Evolutionary conservation across 2,329 filamentous ascomycete genomes (phyloP), one percentile per base, ranked within the genome.

Genomic region (Scedosporium aurantiacum): DNA sequence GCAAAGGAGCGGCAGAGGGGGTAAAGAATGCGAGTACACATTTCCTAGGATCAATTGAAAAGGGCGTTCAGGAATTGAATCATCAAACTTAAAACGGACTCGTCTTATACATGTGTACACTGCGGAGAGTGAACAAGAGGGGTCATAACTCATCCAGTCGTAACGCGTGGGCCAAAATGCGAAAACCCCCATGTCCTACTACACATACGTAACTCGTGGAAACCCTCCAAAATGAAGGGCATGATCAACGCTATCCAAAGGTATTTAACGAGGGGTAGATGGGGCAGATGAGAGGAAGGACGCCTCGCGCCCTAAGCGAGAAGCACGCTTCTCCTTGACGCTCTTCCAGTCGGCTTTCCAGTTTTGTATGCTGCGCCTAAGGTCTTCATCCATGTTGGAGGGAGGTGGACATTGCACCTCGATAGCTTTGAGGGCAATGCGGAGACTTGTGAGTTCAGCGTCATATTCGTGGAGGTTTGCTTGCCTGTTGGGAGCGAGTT

Each of bases 301-400:
- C 12, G 52, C 2, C 14, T 47, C 47, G 4, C 58, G 47, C 3
- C 5, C 18, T 43, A 67, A 67, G 43, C 72, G 70, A 54, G 66
- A 67, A 57, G 73, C 73, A 37, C 76, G 75, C 66, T 74, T 77
- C 62, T 75, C 74, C 70, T 81, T 80, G 32, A 84, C 73, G 16
- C 72, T 70, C 8, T 76, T 72, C 78, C 82, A 87, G 67, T 86
- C 83, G 37, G 79, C 71, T 70, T 85, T 86, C 80, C 84, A 87
- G 64, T 78, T 78, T 63, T 77, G 73, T 64, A 87, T 85, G 69
- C 82, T 83, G 64, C 80, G 77, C 63, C 79, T 75, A 40, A 87
- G 78, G 63, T 85, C 83, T 28, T 76, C 74, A 69, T 86, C 82
- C 2, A 76, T 75, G 68, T 85, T 81, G 2, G 76, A 75, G 62